Evolutionary conservation across 2,329 filamentous ascomycete species (phyloP), one percentile per base, ranked within the genome.

Genomic region (Colletotrichum godetiae): DNA sequence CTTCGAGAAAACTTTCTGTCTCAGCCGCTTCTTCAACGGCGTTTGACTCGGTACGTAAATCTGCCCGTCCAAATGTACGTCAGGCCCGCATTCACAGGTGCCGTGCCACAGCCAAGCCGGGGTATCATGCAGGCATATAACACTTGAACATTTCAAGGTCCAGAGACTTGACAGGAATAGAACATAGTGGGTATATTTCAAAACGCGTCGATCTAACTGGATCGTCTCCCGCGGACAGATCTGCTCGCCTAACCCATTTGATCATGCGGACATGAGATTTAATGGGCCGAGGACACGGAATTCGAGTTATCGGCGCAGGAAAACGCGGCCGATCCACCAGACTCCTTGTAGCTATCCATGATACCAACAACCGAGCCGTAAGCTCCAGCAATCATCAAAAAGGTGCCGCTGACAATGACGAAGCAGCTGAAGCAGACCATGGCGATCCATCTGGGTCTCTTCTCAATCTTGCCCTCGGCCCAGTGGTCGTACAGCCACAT

Each of bases 401-500:
- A 87, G 0, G 75, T 79, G 3, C 84, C 84, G 2, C 77, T 70
- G 1, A 82, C 71, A 27, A 86, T 77, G 6, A 86, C 78, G 19
- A 73, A 73, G 13, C 65, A 49, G 6, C 71, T 73, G 58, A 83
- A 83, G 7, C 76, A 68, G 24, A 76, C 75, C 70, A 75, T 78
- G 33, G 58, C 73, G 15, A 71, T 71, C 71, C 71, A 73, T 8
- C 60, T 62, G 6, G 71, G 71, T 12, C 52, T 64, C 49, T 70
- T 70, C 7, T 73, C 60, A 0, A 65, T 11, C 71, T 70, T 73
- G 8, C 71, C 71, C 12, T 76, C 78, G 72, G 76, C 76, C 82
- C 82, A 85, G 68, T 86, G 82, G 74, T 86, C 83, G 61, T 84
- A 84, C 1, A 85, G 72, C 84, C 84, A 86, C 83, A 85, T 85